phyloP scores from a whole-genome alignment of 2,329 filamentous ascomycete species.

The Monascus ruber region DNA sequence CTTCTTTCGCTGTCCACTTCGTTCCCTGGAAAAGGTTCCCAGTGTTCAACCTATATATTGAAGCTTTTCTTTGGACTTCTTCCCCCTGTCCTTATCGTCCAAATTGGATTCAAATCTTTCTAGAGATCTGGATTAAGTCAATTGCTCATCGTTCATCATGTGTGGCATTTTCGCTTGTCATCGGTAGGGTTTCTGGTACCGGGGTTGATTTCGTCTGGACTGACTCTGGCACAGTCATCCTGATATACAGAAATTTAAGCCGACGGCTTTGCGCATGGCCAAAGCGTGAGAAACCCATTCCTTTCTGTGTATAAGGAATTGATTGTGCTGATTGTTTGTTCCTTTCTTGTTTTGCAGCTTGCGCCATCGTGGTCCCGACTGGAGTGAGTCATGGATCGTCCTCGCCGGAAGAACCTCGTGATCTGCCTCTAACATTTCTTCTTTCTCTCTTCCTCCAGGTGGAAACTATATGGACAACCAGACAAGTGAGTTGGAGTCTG shows the following conservation, averaged over 20 bases:
- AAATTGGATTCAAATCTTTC: too few relatives aligned
- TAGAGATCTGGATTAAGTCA: conserved; percentile 1
- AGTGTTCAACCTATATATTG: too few relatives aligned
- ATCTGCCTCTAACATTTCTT: conserved; percentile 5
- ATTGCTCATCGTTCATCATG: conserved; percentile 49
- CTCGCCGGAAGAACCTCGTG: conserved; percentile 2
- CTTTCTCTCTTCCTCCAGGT: conserved; percentile 40
- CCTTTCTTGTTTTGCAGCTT: conserved; percentile 44
- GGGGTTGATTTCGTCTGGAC: conserved; percentile 11
- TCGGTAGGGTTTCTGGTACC: conserved; percentile 46
- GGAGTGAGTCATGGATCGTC: conserved; percentile 58
- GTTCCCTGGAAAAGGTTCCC: conserved; percentile 3
- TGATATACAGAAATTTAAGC: conserved; percentile 93
- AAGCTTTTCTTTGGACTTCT: conserved; percentile 6
- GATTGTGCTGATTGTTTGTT: conserved; percentile 22
- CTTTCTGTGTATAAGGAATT: conserved; percentile 1
- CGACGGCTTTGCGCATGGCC: conserved; percentile 80
- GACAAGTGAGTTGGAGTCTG: conserved; percentile 56
- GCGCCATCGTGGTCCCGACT: conserved; percentile 94
- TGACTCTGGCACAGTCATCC: conserved; percentile 50
- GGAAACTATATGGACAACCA: conserved; percentile 82
- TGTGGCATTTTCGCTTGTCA: conserved; percentile 97
- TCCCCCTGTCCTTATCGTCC: background rate
- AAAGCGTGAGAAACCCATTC: conserved; percentile 63
- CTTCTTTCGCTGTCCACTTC: conserved; percentile 8